Base-by-base conservation (phyloP, 2,329 filamentous ascomycete genomes). In the Colletotrichum coccodes region DNA sequence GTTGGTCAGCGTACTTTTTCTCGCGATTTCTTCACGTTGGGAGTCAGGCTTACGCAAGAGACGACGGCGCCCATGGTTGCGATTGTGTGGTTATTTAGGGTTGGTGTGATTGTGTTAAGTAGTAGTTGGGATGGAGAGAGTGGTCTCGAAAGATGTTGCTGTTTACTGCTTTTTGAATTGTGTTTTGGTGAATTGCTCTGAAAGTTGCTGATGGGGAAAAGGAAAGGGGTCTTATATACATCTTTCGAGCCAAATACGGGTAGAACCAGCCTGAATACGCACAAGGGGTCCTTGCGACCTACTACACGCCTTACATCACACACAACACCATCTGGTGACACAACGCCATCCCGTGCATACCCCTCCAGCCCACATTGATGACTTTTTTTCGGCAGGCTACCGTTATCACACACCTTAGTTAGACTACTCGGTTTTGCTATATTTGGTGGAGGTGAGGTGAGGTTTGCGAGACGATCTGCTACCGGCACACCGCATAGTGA, bases 41-140 rank as follows among this genome's bases (percentile, higher is more conserved):
- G 12, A 8, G n/a, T 21, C 8, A 16, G 46, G 53, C 92, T 76
- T 93, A 95, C 93, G 79, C 93, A 95, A 79, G 92, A 95, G 73
- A 94, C 85, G 76, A 96, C 90, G 81, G 91, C 92, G 83, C 93
- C 93, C 93, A 96, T 95, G 74, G 80, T 90, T 47, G 57, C 57
- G 57, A 47, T 49, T 46, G 32, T 57, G 52, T 32, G 81, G 75
- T 61, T 70, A 73, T 75, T 71, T 61, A 42, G 47, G 46, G 46
- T 68, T 60, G 44, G 70, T 56, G 65, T 71, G 68, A 50, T 62
- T 36, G 49, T 60, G 36, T n/a, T n/a, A n/a, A n/a, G 53, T 69
- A 23, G 47, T 65, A 14, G 9, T 36, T 46, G 34, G 32, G 18
- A 47, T 21, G 21, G 57, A 36, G 60, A 18, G 36, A 23, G 2